A percentile compares a stretch with the other conserved stretches of the same genome.
Evolutionary conservation across 1,139 yeast genomes (phyloP).

Genomic region (Saccharomyces hybrid): DNA sequence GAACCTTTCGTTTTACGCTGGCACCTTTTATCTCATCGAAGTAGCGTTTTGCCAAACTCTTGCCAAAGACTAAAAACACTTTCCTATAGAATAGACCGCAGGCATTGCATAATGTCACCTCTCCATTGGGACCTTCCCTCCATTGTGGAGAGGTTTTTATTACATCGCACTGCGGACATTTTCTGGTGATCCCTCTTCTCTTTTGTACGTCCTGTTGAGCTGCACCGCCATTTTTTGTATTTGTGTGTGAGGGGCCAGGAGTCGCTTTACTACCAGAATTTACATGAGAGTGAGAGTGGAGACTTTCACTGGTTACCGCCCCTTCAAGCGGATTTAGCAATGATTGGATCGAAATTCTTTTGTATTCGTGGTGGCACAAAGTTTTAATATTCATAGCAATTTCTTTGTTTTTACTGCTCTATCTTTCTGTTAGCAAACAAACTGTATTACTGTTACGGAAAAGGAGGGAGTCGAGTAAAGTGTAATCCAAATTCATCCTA

Average conservation of each 20-base stretch:
- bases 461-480: neutral
- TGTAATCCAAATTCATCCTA: too few relatives aligned
- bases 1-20: neutral
- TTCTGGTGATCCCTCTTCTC: conserved; percentile 9
- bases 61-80: conserved; percentile 6
- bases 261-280: neutral
- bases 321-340: neutral
- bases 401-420: neutral
- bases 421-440: neutral
- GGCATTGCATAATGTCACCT: conserved; percentile 78
- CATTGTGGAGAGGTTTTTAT: conserved; percentile 77
- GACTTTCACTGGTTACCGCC: neutral
- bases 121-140: conserved; percentile 86
- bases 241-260: neutral
- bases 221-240: neutral
- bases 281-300: neutral
- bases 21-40: conserved; percentile 2
- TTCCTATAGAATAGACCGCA: conserved; percentile 58
- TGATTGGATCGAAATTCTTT: neutral
- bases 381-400: neutral
- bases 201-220: neutral
- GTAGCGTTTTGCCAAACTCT: conserved; percentile 2
- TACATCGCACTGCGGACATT: conserved; percentile 67
- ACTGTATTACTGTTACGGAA: neutral
- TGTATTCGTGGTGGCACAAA: neutral